Evolutionary conservation across 345 rosid species (phyloP), one percentile per base, ranked within the genome.

Genomic region (Geranium rotundifolium): DNA sequence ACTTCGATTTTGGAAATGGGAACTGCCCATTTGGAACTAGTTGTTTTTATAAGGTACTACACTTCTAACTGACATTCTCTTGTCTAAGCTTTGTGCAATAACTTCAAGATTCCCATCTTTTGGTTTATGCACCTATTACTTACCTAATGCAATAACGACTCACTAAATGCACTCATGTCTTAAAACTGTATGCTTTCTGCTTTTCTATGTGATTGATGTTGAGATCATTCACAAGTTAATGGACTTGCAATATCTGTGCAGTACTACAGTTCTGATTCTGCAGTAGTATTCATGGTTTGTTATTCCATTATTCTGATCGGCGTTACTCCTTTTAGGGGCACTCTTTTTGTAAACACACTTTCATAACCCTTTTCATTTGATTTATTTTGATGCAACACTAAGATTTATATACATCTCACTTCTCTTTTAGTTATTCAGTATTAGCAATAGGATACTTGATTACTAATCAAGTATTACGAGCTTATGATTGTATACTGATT

Each of bases 11-110:
- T 54, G 95, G 98, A 34, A 89, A 87, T 74, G 95, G 95, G 65
- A 87, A 81, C 68, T 90, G 97, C 69, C 99, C 90, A 27, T 93
- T 93, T 69, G 97, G 99, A 58, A 83, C 91, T 46, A 93, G 99
- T 75, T 90, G 97, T 73, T 93, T 93, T 68, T 93, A 93, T 82
- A 93, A 86, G 96, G 97, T 93, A 78, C 67, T 46, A 46, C 15
- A 46, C 15, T 46, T 46, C 52, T 46, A 46, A 3, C 52, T 10
- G 12, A 37, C 16, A 46, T 46, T 7, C 14, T 46, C 12, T 46
- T 3, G 8, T 46, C 15, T 34, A 34, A 14, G 52, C 14, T 7
- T 10, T 14, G 3, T 46, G 27, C 27, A 46, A 46, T 9, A 46
- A 46, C 14, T 46, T 14, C 14, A 46, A 46, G 52, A 9, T 46